A percentile compares a stretch with the other conserved stretches of the same genome.
Conservation (phyloP, 176 grass and related monocot genomes). For the Tillandsia leiboldiana region DNA sequence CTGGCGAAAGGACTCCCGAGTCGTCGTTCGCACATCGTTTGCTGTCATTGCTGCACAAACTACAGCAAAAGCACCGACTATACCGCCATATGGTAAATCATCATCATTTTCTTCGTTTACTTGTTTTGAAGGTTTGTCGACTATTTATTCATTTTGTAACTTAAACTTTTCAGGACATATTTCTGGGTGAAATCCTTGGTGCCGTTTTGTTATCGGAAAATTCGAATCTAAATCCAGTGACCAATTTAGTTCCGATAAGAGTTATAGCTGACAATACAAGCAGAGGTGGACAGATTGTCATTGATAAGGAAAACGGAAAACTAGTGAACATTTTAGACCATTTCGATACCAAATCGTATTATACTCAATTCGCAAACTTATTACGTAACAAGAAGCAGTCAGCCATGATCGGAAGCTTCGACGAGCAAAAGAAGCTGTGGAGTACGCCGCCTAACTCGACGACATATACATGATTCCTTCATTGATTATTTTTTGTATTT, state of each 20-base stretch:
- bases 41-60: constrained; percentile 7
- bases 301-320: constrained; percentile 24
- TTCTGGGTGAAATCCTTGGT: constrained; percentile 62
- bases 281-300: constrained; percentile 34
- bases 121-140: not conserved
- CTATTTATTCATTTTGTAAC: not conserved
- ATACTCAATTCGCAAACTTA: constrained; percentile 30
- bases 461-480: too few species aligned
- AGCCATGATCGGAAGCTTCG: constrained; percentile 51
- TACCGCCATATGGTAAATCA: constrained; percentile 17
- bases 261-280: constrained; percentile 21
- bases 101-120: not conserved
- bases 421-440: constrained; percentile 52
- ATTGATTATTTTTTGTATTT: too few species aligned
- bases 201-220: constrained; percentile 47
- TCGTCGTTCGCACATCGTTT: constrained; percentile 11
- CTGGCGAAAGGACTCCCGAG: constrained; percentile 12
- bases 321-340: constrained; percentile 25
- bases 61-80: constrained; percentile 2
- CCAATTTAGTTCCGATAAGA: constrained; percentile 19
- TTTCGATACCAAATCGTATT: constrained; percentile 38
- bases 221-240: constrained; percentile 24
- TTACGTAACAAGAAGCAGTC: constrained; percentile 38
- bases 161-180: constrained; percentile 37
- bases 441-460: constrained; percentile 6